Percentiles rank a stretch among this genome's conserved stretches.
Evolutionary conservation across 2,329 filamentous ascomycete genomes (phyloP).

Genomic region (Dendryphion nanum): DNA sequence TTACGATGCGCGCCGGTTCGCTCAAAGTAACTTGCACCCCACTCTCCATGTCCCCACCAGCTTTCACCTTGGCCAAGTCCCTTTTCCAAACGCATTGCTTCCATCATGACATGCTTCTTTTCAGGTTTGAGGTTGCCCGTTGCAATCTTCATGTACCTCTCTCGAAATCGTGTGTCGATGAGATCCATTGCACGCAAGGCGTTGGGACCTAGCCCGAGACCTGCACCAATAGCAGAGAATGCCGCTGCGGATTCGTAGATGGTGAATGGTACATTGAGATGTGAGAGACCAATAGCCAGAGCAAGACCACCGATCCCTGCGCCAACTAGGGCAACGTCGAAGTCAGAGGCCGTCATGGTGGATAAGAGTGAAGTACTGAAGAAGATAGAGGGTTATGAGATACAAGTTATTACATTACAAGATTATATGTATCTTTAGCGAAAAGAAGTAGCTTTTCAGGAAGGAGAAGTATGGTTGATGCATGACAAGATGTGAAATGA

Average conservation of each 20-base stretch:
- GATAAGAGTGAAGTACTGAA: too few species aligned
- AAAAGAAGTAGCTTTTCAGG: too few species aligned
- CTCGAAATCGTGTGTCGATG: constrained; percentile 40
- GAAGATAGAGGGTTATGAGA: too few species aligned
- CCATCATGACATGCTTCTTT: constrained; percentile 42
- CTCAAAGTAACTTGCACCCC: constrained; percentile 39
- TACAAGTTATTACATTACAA: too few species aligned
- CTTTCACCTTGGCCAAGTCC: constrained; percentile 40
- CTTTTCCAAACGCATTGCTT: constrained; percentile 42
- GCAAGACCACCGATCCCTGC: constrained; percentile 28
- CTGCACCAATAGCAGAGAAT: constrained; percentile 26
- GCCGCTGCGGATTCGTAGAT: constrained; percentile 25
- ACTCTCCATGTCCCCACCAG: constrained; percentile 36
- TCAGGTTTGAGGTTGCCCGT: constrained; percentile 40
- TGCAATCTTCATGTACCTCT: constrained; percentile 40
- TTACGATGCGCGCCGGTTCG: constrained; percentile 44
- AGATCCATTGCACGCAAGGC: constrained; percentile 43
- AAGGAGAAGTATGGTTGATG: too few species aligned
- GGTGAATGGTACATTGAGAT: constrained; percentile 20
- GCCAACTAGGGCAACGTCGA: constrained; percentile 17
- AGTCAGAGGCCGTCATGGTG: background rate
- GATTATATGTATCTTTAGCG: too few species aligned
- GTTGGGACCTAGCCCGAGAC: constrained; percentile 42
- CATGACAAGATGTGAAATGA: too few species aligned
- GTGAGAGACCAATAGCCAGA: constrained; percentile 23